Evolutionary conservation across 352 stramenopile species (phyloP).

Genomic region (Phytophthora pini): DNA sequence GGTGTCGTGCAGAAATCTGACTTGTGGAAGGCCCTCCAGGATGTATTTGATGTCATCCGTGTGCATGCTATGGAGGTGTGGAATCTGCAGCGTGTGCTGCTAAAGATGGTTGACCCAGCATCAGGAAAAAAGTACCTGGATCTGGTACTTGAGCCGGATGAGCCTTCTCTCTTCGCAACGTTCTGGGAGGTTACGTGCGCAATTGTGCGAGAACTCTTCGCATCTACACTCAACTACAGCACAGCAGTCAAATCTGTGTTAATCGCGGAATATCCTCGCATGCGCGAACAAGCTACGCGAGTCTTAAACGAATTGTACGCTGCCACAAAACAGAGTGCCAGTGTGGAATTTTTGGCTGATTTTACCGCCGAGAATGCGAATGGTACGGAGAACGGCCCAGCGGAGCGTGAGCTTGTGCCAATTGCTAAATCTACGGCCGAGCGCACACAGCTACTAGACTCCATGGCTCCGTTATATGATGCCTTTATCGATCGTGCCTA

Average conservation of each 20-base stretch:
- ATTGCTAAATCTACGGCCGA: slow-evolving; percentile 55
- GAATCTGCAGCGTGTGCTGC: slow-evolving; percentile 88
- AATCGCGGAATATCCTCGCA: slow-evolving; percentile 80
- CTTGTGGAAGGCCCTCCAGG: slow-evolving; percentile 82
- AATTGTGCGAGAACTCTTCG: slow-evolving; percentile 77
- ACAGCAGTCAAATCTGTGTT: slow-evolving; percentile 70
- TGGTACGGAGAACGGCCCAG: slow-evolving; percentile 1
- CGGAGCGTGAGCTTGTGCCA: slow-evolving; percentile 23
- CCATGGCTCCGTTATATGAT: slow-evolving; percentile 71
- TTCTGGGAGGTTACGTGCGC: slow-evolving; percentile 89
- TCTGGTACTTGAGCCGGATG: slow-evolving; percentile 72
- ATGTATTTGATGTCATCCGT: slow-evolving; percentile 78
- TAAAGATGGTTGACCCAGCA: slow-evolving; percentile 68
- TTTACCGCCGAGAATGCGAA: background rate
- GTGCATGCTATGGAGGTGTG: slow-evolving; percentile 80
- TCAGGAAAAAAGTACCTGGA: slow-evolving; percentile 68
- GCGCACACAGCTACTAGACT: slow-evolving; percentile 71
- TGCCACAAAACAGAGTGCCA: slow-evolving; percentile 52
- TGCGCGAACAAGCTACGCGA: slow-evolving; percentile 74
- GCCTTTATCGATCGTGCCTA: slow-evolving; percentile 75
- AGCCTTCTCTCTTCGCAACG: slow-evolving; percentile 81
- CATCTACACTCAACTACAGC: slow-evolving; percentile 62
- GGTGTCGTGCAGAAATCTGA: slow-evolving; percentile 65
- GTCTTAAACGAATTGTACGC: slow-evolving; percentile 68
- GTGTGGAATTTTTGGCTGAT: slow-evolving; percentile 35